phyloP scores from a whole-genome alignment of 495 filamentous ascomycete species.

The Astrocystis sublimbata region DNA sequence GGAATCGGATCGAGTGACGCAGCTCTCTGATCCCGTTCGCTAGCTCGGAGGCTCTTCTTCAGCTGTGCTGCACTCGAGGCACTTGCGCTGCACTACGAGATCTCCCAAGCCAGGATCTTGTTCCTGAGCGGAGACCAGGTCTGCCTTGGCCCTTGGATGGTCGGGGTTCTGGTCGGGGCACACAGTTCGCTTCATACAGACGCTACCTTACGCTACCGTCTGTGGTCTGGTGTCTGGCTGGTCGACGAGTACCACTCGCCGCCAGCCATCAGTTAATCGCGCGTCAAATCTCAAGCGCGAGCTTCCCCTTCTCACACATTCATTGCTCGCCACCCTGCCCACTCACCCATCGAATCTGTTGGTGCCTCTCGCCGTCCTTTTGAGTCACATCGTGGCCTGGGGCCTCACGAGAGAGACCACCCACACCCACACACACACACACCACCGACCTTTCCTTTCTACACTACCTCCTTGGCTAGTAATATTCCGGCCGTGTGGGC shows the following conservation, averaged over 20 bases:
- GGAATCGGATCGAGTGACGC: not conserved
- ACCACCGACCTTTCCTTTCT: too few species aligned
- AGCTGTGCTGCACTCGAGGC: too few species aligned
- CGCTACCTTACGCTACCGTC: too few species aligned
- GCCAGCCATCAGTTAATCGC: slow-evolving; percentile 42
- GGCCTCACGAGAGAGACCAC: slow-evolving; percentile 24
- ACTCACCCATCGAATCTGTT: slow-evolving; percentile 16
- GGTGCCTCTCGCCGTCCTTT: slow-evolving; percentile 14
- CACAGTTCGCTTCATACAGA: slow-evolving; percentile 36
- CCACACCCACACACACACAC: too few species aligned
- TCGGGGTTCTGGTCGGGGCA: slow-evolving; percentile 6
- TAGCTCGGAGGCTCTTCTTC: not conserved
- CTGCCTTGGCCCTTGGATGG: slow-evolving; percentile 1
- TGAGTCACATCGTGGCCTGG: slow-evolving; percentile 34
- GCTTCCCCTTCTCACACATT: not conserved
- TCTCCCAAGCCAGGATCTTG: slow-evolving; percentile 10
- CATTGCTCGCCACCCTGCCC: slow-evolving; percentile 10
- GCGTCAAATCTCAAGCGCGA: slow-evolving; percentile 47
- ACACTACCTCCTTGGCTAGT: slow-evolving; percentile 9
- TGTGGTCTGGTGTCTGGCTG: too few species aligned
- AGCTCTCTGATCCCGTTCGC: not conserved
- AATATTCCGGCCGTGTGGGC: slow-evolving; percentile 15
- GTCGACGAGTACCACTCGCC: too few species aligned
- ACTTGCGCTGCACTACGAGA: too few species aligned
- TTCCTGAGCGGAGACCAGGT: slow-evolving; percentile 16